phyloP scores from a whole-genome alignment of 1,139 yeast species.

The Arxiozyma bovina region DNA sequence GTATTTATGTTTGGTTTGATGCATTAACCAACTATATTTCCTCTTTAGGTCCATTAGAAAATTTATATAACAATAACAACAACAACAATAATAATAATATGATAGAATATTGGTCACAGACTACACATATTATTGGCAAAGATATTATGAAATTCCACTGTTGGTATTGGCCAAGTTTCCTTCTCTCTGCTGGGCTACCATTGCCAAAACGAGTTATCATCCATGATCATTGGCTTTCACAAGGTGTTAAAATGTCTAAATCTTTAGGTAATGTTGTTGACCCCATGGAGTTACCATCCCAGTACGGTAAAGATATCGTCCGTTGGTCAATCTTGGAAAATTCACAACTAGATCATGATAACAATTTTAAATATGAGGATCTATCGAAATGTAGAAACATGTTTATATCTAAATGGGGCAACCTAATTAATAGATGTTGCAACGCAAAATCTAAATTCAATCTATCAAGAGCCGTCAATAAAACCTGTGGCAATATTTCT shows the following conservation, averaged over 20 bases:
- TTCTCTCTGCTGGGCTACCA: constrained; percentile 70
- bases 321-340: constrained; percentile 71
- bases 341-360: constrained; percentile 66
- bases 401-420: constrained; percentile 76
- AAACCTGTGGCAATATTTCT: constrained; percentile 8
- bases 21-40: constrained; percentile 83
- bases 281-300: constrained; percentile 53
- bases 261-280: constrained; percentile 94
- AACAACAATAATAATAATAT: background rate
- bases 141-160: constrained; percentile 86
- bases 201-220: constrained; percentile 71
- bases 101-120: constrained; percentile 23
- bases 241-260: constrained; percentile 89
- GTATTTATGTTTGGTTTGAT: constrained; percentile 94
- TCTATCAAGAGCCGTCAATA: constrained; percentile 38
- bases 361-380: constrained; percentile 61
- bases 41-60: constrained; percentile 53
- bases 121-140: constrained; percentile 82
- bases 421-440: constrained; percentile 64
- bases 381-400: constrained; percentile 52
- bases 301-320: constrained; percentile 65
- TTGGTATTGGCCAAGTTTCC: constrained; percentile 88
- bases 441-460: constrained; percentile 50
- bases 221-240: constrained; percentile 91
- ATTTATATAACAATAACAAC: background rate